phyloP scores from a whole-genome alignment of 305 asterid species.

The Plantago lanceolata region DNA sequence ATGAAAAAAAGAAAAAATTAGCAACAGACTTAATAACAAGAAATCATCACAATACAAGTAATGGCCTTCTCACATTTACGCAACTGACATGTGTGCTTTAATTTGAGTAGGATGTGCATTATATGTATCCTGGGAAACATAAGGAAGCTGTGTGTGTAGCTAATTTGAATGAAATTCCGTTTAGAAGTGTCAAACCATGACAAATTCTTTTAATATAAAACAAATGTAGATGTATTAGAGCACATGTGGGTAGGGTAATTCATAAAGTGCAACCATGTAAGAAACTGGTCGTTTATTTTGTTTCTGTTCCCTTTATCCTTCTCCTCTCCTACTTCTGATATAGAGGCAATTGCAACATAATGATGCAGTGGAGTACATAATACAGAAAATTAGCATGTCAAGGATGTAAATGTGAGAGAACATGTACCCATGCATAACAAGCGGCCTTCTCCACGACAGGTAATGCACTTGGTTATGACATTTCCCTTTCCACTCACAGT shows the following conservation, averaged over 20 bases:
- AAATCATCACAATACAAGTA: background rate
- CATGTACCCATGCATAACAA: slow-evolving; percentile 78
- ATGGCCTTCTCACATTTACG: background rate
- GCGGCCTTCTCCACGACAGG: slow-evolving; percentile 91
- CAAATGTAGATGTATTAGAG: too few relatives aligned
- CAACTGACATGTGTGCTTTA: background rate
- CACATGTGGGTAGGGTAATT: too few relatives aligned
- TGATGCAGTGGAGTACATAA: background rate
- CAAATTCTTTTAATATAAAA: too few relatives aligned
- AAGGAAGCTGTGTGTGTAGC: background rate
- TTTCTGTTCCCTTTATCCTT: too few relatives aligned
- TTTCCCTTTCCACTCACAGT: slow-evolving; percentile 30
- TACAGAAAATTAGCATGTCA: background rate
- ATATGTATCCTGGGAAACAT: background rate
- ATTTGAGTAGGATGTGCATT: background rate
- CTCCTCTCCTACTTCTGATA: too few relatives aligned
- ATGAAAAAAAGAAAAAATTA: slow-evolving; percentile 18
- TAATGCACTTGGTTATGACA: slow-evolving; percentile 37
- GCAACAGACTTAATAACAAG: slow-evolving; percentile 1
- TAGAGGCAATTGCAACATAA: too few relatives aligned
- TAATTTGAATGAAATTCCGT: too few relatives aligned
- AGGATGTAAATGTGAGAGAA: slow-evolving; percentile 16
- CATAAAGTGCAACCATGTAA: too few relatives aligned
- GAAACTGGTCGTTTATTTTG: too few relatives aligned
- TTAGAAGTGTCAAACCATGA: too few relatives aligned